A percentile compares a stretch with the other conserved stretches of the same genome.
phyloP scores from a whole-genome alignment of 129 eudicot species.

The Deinandra increscens region DNA sequence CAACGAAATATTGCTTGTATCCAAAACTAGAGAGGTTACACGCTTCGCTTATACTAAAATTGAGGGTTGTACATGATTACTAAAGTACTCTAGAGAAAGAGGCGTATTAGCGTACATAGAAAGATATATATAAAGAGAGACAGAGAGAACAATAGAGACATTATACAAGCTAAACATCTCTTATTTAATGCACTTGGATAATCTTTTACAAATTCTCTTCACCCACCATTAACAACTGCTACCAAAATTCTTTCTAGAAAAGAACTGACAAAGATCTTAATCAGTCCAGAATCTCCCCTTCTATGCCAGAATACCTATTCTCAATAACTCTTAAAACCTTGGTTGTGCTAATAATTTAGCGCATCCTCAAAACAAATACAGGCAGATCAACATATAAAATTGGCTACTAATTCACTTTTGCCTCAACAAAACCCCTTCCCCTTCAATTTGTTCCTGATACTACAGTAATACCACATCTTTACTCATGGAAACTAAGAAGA shows the following conservation, averaged over 20 bases:
- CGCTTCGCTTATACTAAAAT: too few species aligned
- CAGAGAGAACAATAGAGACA: neutral
- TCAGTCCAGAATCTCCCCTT: neutral
- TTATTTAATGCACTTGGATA: neutral
- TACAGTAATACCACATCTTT: neutral
- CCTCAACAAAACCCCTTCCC: conserved; percentile 2
- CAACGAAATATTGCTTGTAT: neutral
- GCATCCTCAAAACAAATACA: neutral
- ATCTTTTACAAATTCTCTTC: neutral
- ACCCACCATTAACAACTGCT: neutral
- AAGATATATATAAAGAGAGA: neutral
- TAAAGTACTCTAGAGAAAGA: neutral
- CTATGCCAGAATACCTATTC: conserved; percentile 9
- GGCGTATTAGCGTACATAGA: neutral
- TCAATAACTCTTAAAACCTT: conserved; percentile 6
- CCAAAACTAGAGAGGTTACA: neutral
- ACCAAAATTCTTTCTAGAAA: neutral
- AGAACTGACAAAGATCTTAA: neutral
- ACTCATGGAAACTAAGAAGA: neutral
- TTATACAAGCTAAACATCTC: neutral
- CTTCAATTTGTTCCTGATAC: neutral
- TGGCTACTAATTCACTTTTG: neutral
- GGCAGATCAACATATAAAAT: neutral
- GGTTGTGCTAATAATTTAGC: conserved; percentile 11
- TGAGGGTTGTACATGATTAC: neutral